Conservation (phyloP, 495 filamentous ascomycete genomes). For the Clohesyomyces aquaticus region DNA sequence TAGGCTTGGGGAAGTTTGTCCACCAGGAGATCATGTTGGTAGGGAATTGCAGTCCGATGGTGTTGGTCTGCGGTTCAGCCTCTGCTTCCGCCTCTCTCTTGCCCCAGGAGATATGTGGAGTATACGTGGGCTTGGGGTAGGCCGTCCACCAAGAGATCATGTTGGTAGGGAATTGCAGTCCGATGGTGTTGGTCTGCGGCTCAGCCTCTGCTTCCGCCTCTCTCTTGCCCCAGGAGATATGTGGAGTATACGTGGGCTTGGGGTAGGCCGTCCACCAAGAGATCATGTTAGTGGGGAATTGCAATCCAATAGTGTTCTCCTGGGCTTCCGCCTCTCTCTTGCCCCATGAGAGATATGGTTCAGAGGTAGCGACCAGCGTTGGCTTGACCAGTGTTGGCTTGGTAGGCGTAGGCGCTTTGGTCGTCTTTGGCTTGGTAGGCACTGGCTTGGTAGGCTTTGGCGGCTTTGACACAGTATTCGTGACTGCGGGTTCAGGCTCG, state of each 20-base stretch:
- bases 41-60: neutral
- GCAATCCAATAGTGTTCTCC: neutral
- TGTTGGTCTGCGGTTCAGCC: neutral
- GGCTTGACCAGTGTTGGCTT: too few relatives aligned
- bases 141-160: neutral
- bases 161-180: neutral
- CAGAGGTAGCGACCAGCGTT: too few relatives aligned
- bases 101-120: conserved; percentile 6
- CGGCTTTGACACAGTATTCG: too few relatives aligned
- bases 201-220: neutral
- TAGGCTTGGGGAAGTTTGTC: neutral
- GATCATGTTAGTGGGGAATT: neutral
- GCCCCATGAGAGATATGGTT: too few relatives aligned
- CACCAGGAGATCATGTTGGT: neutral
- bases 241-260: neutral
- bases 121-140: conserved; percentile 1
- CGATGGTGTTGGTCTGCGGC: too few relatives aligned
- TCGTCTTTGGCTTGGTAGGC: too few relatives aligned
- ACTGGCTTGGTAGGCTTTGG: too few relatives aligned
- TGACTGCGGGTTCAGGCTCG: too few relatives aligned
- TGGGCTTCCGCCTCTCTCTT: conserved; percentile 6
- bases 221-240: conserved; percentile 11
- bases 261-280: neutral
- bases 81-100: neutral
- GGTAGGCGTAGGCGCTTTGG: too few relatives aligned